A percentile compares a stretch with the other conserved stretches of the same genome.
phyloP scores from a whole-genome alignment of 2,329 filamentous ascomycete genomes.

The Atkinsonella texensis region DNA sequence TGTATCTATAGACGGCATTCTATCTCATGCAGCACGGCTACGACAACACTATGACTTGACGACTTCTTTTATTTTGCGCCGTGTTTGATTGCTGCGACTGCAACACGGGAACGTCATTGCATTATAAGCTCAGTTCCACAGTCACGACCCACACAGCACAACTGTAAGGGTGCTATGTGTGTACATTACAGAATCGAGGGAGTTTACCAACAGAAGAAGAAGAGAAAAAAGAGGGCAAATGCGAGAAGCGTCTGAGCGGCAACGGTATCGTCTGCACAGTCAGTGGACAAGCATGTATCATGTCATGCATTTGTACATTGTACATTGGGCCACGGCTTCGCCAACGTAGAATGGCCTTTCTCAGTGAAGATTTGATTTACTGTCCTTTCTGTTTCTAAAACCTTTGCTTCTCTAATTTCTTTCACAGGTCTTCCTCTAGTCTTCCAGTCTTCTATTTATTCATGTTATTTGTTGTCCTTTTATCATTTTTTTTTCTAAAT shows the following conservation, averaged over 20 bases:
- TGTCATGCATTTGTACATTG: slow-evolving; percentile 23
- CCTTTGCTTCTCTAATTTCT: slow-evolving; percentile 7
- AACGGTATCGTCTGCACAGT: not conserved
- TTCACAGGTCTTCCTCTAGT: slow-evolving; percentile 5
- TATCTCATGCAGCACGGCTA: slow-evolving; percentile 21
- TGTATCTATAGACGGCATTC: slow-evolving; percentile 13
- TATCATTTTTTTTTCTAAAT: not conserved
- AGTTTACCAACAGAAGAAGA: slow-evolving; percentile 6
- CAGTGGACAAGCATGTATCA: slow-evolving; percentile 10
- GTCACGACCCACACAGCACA: slow-evolving; percentile 17
- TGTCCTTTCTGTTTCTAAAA: slow-evolving; percentile 10
- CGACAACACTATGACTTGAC: slow-evolving; percentile 28
- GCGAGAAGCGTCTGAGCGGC: slow-evolving; percentile 4
- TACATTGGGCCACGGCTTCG: slow-evolving; percentile 18
- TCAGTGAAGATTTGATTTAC: slow-evolving; percentile 12
- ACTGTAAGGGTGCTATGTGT: slow-evolving; percentile 16
- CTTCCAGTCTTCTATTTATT: slow-evolving; percentile 8
- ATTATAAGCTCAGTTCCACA: slow-evolving; percentile 13
- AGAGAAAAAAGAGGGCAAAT: slow-evolving; percentile 5
- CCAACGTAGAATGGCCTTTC: slow-evolving; percentile 17
- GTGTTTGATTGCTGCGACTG: slow-evolving; percentile 19
- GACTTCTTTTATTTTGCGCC: slow-evolving; percentile 24
- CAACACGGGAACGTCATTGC: slow-evolving; percentile 10
- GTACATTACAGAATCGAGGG: slow-evolving; percentile 21
- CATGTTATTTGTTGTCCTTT: slow-evolving; percentile 3